Conservation (phyloP, 1,139 yeast species). For the Suhomyces bokatorum region DNA sequence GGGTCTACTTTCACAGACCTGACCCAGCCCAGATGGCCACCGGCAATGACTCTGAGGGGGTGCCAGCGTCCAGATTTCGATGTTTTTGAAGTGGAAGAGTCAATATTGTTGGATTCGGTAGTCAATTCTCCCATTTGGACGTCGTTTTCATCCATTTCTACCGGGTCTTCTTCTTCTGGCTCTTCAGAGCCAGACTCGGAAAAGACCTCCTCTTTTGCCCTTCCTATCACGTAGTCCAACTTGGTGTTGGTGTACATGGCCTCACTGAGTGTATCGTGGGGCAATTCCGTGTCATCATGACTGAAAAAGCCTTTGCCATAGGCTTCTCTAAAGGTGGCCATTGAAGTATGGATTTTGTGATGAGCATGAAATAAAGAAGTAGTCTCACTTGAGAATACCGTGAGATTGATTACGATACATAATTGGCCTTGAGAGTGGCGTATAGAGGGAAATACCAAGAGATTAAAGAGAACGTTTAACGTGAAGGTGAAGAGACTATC, state of each 20-base stretch:
- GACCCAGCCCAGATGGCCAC: constrained; percentile 94
- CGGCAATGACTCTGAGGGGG: constrained; percentile 67
- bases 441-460: no score
- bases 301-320: constrained; percentile 7
- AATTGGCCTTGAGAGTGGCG: no score
- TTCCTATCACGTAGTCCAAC: constrained; percentile 23
- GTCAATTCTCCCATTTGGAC: background rate
- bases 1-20: constrained; percentile 80
- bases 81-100: background rate
- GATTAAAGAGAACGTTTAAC: no score
- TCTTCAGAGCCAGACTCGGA: constrained; percentile 1
- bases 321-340: constrained; percentile 7
- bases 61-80: constrained; percentile 47
- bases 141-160: background rate
- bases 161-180: constrained; percentile 5
- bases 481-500: no score
- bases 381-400: no score
- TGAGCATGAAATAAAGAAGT: no score
- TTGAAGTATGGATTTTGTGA: background rate
- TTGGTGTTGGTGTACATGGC: constrained; percentile 35
- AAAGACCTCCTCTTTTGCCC: background rate
- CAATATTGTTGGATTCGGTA: background rate
- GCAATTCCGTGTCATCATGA: constrained; percentile 27
- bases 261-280: constrained; percentile 32
- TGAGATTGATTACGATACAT: no score